These are phyloP conservation scores for Wilhelminamyces savonicus DNA, from an alignment of 805 yeast species.

Conservation along the genomic window DNA sequence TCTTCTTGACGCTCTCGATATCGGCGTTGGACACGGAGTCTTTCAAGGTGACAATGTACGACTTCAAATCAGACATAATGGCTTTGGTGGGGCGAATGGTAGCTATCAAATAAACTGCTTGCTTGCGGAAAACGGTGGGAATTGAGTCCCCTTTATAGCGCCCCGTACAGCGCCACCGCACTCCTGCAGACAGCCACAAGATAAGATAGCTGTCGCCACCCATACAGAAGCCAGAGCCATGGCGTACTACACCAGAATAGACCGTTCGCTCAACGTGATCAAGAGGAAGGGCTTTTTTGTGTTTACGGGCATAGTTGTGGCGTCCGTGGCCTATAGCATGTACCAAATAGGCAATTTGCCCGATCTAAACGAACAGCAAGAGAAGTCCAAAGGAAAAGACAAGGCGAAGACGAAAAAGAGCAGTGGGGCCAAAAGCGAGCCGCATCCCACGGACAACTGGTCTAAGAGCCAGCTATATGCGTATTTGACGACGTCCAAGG, in stretches of 20 bases:
- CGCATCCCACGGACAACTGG: conserved; percentile 10
- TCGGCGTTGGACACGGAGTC: conserved; percentile 38
- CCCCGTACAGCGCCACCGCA: not conserved
- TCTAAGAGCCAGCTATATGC: conserved; percentile 10
- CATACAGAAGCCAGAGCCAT: not conserved
- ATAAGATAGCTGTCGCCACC: not conserved
- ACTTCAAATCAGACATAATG: conserved; percentile 24
- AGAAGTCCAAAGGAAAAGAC: conserved; percentile 1
- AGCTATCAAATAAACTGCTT: not conserved
- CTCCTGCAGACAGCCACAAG: not conserved
- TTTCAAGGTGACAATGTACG: conserved; percentile 41
- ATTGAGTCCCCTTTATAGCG: not conserved
- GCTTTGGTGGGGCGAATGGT: not conserved
- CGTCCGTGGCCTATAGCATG: conserved; percentile 21
- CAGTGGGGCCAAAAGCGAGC: not conserved
- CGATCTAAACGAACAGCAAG: conserved; percentile 3
- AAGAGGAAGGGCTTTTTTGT: conserved; percentile 30
- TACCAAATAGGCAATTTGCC: conserved; percentile 14
- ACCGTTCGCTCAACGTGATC: conserved; percentile 20
- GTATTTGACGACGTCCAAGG: conserved; percentile 8
- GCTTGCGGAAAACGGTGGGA: not conserved
- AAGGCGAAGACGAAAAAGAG: conserved; percentile 1
- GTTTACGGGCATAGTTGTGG: conserved; percentile 25
- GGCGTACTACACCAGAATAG: conserved; percentile 18
- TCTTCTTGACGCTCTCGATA: conserved; percentile 38